These are phyloP conservation scores for Atalantia buxifolia DNA, from an alignment of 345 rosid species.

Conservation along the genomic window DNA sequence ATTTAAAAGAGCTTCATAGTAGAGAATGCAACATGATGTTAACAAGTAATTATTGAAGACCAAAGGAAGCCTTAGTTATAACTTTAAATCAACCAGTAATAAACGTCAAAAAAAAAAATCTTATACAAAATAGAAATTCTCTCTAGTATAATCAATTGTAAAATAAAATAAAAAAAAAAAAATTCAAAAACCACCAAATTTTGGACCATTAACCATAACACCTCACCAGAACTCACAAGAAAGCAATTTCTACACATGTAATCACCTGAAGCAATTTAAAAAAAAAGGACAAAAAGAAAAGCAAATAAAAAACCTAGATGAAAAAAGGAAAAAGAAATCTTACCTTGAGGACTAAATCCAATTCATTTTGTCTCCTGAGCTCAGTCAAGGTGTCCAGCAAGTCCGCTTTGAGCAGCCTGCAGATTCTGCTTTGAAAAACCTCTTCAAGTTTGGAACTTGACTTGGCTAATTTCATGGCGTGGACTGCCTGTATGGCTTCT, in stretches of 20 bases:
- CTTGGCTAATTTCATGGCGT: slow-evolving; percentile 54
- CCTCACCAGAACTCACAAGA: no score
- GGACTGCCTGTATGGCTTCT: slow-evolving; percentile 60
- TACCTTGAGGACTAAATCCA: slow-evolving; percentile 49
- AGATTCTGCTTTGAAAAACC: slow-evolving; percentile 30
- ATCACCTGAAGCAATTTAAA: neutral
- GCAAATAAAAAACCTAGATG: neutral
- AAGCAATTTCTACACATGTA: no score
- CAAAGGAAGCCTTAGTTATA: neutral
- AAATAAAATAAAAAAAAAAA: neutral
- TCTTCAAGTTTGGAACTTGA: slow-evolving; percentile 31
- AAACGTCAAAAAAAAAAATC: no score
- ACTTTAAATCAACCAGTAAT: neutral
- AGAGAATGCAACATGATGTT: neutral
- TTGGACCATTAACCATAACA: no score
- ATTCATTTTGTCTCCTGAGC: slow-evolving; percentile 46
- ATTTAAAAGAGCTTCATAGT: neutral
- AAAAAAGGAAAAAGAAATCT: neutral
- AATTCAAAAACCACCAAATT: no score
- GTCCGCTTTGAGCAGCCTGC: slow-evolving; percentile 57
- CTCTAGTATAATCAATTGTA: neutral
- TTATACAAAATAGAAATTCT: no score
- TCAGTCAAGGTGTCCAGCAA: slow-evolving; percentile 45
- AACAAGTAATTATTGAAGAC: neutral
- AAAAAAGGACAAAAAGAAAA: neutral